These are phyloP conservation scores for Penicillium tannophilum DNA, from an alignment of 495 filamentous ascomycete species.

Conservation along the genomic window DNA sequence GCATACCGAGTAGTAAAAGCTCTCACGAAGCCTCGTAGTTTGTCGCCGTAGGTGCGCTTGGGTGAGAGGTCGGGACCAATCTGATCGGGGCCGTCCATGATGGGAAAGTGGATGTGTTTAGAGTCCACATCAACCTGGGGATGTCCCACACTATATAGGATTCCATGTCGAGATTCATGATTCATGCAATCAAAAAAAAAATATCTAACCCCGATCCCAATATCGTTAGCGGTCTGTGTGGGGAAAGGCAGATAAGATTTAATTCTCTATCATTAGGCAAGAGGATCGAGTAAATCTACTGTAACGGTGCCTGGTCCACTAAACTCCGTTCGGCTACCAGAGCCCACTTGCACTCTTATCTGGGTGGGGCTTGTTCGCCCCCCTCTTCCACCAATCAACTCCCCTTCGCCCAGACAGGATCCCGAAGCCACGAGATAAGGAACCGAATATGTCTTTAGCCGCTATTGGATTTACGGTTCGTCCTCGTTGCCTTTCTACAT, in stretches of 20 bases:
- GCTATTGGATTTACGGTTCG: neutral
- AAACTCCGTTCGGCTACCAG: neutral
- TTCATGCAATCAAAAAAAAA: neutral
- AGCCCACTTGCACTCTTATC: neutral
- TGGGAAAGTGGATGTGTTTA: slow-evolving; percentile 11
- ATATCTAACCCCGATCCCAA: neutral
- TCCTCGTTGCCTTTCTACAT: neutral
- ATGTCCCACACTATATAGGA: slow-evolving; percentile 4
- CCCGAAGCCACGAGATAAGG: slow-evolving; percentile 9
- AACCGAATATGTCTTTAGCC: slow-evolving; percentile 7
- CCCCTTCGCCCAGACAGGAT: neutral
- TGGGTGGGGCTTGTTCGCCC: neutral
- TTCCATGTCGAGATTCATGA: neutral
- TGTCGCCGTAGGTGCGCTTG: slow-evolving; percentile 42
- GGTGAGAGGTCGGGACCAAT: slow-evolving; percentile 51
- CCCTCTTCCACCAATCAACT: neutral
- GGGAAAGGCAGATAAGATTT: slow-evolving; percentile 5
- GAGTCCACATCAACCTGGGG: slow-evolving; percentile 3
- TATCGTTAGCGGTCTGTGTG: neutral
- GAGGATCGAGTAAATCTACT: slow-evolving; percentile 7
- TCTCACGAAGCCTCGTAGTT: slow-evolving; percentile 36
- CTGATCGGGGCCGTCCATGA: slow-evolving; percentile 52
- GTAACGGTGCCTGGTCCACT: too few relatives aligned
- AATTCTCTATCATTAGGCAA: slow-evolving; percentile 6
- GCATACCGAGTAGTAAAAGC: slow-evolving; percentile 54